Conservation (phyloP, 2,329 filamentous ascomycete genomes). For the Pseudocercospora macadamiae region DNA sequence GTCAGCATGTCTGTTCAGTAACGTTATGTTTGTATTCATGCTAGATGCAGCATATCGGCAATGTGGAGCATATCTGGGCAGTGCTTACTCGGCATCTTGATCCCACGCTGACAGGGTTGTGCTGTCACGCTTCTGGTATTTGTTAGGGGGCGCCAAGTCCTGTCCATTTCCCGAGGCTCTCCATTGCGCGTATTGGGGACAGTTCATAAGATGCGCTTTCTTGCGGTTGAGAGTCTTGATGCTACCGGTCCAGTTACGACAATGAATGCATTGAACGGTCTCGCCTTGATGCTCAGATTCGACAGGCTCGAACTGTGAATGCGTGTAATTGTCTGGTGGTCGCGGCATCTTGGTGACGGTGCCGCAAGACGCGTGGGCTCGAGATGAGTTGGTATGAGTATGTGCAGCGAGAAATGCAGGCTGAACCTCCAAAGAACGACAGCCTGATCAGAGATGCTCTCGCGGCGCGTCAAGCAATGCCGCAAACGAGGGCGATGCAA, state of each 20-base stretch:
- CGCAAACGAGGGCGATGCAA: background rate
- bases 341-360: constrained; percentile 27
- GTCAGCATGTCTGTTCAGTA: background rate
- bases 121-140: constrained; percentile 35
- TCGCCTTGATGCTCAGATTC: constrained; percentile 32
- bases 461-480: background rate
- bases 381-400: background rate
- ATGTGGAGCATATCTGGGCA: background rate
- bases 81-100: constrained; percentile 28
- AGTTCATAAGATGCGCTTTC: constrained; percentile 37
- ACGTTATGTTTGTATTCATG: constrained; percentile 1
- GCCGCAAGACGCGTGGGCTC: background rate
- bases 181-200: constrained; percentile 35
- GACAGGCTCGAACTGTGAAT: constrained; percentile 31
- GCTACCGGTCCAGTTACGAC: constrained; percentile 37
- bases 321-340: constrained; percentile 32
- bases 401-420: background rate
- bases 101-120: constrained; percentile 24
- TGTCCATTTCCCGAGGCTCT: constrained; percentile 37
- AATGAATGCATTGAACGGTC: constrained; percentile 38
- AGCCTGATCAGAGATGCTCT: background rate
- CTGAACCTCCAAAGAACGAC: background rate
- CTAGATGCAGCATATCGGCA: background rate
- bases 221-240: constrained; percentile 39
- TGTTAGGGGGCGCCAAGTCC: constrained; percentile 36